Percentiles rank a stretch among this genome's conserved stretches.
These are phyloP conservation scores for Vitellaria paradoxa DNA, from an alignment of 179 eudicot genomes.

Conservation along the genomic window DNA sequence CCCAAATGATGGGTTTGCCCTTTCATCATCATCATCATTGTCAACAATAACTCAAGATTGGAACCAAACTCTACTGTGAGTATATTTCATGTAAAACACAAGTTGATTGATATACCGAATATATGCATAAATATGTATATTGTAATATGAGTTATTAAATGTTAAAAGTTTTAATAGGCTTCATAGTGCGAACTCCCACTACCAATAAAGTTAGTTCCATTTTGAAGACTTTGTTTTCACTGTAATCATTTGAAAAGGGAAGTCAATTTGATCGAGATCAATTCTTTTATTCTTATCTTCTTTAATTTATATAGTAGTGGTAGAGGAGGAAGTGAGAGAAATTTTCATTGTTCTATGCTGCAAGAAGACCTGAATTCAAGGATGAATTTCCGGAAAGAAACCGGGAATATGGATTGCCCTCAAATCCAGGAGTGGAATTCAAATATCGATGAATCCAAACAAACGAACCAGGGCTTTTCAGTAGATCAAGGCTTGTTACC, in stretches of 20 bases:
- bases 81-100: neutral
- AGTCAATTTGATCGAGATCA: slow-evolving; percentile 20
- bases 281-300: slow-evolving; percentile 22
- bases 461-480: slow-evolving; percentile 25
- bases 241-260: slow-evolving; percentile 16
- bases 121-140: no score
- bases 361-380: slow-evolving; percentile 40
- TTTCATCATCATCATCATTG: neutral
- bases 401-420: slow-evolving; percentile 11
- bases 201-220: neutral
- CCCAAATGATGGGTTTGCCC: slow-evolving; percentile 34
- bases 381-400: slow-evolving; percentile 25
- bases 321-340: slow-evolving; percentile 35
- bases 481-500: neutral
- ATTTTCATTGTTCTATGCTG: slow-evolving; percentile 30
- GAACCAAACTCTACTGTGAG: slow-evolving; percentile 45
- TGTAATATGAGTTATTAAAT: neutral
- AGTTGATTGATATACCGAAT: no score
- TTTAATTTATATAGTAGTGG: slow-evolving; percentile 11
- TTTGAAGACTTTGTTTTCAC: neutral
- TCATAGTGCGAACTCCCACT: slow-evolving; percentile 10
- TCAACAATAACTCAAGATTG: slow-evolving; percentile 36
- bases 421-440: slow-evolving; percentile 19
- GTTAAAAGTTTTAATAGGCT: no score
- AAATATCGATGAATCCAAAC: neutral